phyloP scores from a whole-genome alignment of 2,329 filamentous ascomycete species.

The Penicillium sp. region DNA sequence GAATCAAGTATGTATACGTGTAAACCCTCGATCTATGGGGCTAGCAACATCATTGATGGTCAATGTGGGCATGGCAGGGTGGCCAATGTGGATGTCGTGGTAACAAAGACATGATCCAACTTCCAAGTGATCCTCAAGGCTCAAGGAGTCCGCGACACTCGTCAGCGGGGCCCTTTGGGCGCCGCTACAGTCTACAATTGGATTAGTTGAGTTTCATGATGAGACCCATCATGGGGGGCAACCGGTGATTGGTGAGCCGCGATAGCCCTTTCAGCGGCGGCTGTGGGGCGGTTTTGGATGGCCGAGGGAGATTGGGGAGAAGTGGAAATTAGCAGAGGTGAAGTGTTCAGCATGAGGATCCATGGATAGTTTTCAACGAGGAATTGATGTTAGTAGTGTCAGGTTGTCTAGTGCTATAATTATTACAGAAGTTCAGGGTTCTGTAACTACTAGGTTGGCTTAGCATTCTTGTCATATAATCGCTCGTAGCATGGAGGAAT shows the following conservation, averaged over 20 bases:
- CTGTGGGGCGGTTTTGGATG: slow-evolving; percentile 5
- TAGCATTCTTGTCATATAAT: too few species aligned
- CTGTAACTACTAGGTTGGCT: too few species aligned
- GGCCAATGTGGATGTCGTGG: neutral
- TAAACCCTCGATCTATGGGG: neutral
- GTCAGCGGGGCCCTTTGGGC: slow-evolving; percentile 22
- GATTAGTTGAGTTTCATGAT: slow-evolving; percentile 27
- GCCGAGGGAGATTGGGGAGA: neutral
- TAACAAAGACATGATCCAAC: slow-evolving; percentile 1
- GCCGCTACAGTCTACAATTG: slow-evolving; percentile 7
- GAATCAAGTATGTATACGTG: neutral
- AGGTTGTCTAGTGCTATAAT: too few species aligned
- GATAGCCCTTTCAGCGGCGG: neutral
- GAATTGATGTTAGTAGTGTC: too few species aligned
- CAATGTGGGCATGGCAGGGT: neutral
- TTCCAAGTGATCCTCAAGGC: neutral
- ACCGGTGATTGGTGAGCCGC: slow-evolving; percentile 1
- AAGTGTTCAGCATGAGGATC: too few species aligned
- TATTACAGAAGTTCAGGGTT: too few species aligned
- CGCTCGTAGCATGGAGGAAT: neutral
- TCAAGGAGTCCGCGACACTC: slow-evolving; percentile 6
- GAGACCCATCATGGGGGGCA: slow-evolving; percentile 14
- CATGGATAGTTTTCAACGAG: too few species aligned
- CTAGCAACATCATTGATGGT: neutral
- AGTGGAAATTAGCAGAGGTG: neutral